phyloP scores from a whole-genome alignment of 345 rosid species.

The Eucalyptus curtisii region DNA sequence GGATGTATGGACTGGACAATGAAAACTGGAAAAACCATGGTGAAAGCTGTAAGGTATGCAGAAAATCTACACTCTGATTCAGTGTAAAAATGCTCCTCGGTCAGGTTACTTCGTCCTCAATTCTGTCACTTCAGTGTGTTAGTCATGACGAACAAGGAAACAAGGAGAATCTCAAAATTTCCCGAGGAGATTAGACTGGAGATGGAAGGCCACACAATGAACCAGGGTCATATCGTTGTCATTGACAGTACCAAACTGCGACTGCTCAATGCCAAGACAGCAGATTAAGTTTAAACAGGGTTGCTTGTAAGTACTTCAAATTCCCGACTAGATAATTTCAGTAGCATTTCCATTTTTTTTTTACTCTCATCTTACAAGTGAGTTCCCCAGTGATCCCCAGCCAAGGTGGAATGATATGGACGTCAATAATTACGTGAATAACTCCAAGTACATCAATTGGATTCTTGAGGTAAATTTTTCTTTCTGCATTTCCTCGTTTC shows the following conservation, averaged over 20 bases:
- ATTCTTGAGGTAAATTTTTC: conserved; percentile 60
- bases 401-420: conserved; percentile 89
- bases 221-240: conserved; percentile 42
- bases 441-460: conserved; percentile 92
- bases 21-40: not conserved
- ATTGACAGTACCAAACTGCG: conserved; percentile 78
- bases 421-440: conserved; percentile 84
- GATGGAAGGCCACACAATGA: conserved; percentile 56
- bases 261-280: conserved; percentile 61
- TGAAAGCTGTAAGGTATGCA: not conserved
- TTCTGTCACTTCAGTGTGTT: conserved; percentile 47
- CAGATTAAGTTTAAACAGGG: conserved; percentile 59
- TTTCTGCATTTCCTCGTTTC: not conserved
- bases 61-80: not conserved
- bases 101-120: not conserved
- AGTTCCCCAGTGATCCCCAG: conserved; percentile 53
- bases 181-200: conserved; percentile 80
- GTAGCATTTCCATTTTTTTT: not conserved
- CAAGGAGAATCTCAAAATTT: conserved; percentile 74
- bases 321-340: not conserved
- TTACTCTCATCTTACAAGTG: not conserved
- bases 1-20: not conserved
- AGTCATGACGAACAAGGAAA: conserved; percentile 92
- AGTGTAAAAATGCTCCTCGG: not conserved
- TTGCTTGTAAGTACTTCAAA: conserved; percentile 50